Conservation (phyloP, 2,329 filamentous ascomycete species). For the Calonectria pteridis region DNA sequence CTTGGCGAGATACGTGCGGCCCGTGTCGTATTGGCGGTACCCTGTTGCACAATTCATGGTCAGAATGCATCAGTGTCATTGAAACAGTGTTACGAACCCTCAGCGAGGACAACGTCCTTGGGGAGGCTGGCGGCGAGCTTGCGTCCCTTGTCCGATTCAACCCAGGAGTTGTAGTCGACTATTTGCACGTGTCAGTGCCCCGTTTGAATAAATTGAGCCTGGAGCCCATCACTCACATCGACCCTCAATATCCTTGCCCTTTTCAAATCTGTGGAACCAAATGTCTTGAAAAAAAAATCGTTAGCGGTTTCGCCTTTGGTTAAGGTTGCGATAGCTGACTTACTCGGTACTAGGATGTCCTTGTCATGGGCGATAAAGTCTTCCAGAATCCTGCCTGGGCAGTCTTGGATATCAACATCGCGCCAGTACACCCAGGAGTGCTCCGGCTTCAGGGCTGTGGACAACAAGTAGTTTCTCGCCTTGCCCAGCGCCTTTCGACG, state of each 20-base stretch:
- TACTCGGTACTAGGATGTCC: constrained; percentile 96
- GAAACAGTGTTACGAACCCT: constrained; percentile 69
- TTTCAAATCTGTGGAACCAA: constrained; percentile 93
- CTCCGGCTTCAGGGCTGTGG: constrained; percentile 86
- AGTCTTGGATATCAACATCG: constrained; percentile 96
- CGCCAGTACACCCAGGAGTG: constrained; percentile 99
- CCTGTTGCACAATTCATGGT: constrained; percentile 62
- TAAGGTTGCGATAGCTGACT: constrained; percentile 47
- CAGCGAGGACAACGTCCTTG: constrained; percentile 87
- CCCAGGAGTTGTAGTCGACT: constrained; percentile 99
- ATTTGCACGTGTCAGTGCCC: constrained; percentile 31
- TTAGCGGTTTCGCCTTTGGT: constrained; percentile 39
- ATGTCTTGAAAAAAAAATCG: constrained; percentile 72
- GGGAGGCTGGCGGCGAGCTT: constrained; percentile 79
- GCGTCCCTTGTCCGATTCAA: constrained; percentile 88
- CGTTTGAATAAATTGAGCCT: not conserved
- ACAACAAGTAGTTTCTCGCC: constrained; percentile 92
- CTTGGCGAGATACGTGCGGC: constrained; percentile 87
- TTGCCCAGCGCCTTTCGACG: constrained; percentile 90
- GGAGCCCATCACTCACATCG: constrained; percentile 75
- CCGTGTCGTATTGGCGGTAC: constrained; percentile 93
- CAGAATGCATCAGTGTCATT: not conserved
- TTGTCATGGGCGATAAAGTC: constrained; percentile 95
- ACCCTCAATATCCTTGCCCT: constrained; percentile 89
- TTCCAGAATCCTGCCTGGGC: constrained; percentile 87